Conservation (phyloP, 2,329 filamentous ascomycete species). For the Clonostachys byssicola region DNA sequence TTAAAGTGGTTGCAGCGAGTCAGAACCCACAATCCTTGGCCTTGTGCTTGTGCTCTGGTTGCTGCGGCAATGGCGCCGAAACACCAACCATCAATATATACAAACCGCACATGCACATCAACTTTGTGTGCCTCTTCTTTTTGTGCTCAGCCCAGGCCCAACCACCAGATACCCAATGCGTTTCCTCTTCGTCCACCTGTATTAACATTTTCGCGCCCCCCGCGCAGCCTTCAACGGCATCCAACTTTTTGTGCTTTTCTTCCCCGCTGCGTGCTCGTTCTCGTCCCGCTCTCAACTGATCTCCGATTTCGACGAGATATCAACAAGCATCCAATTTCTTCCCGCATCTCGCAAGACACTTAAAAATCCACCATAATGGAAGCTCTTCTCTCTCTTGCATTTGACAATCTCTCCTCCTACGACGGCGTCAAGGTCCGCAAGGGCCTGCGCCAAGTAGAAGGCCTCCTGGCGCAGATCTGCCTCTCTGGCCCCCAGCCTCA, state of each 20-base stretch:
- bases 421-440: slow-evolving; percentile 88
- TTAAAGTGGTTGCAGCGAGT: too few species aligned
- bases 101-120: too few species aligned
- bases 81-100: too few species aligned
- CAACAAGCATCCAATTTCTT: slow-evolving; percentile 1
- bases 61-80: too few species aligned
- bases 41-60: too few species aligned
- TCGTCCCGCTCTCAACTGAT: slow-evolving; percentile 1
- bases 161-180: slow-evolving; percentile 9
- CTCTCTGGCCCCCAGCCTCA: slow-evolving; percentile 32
- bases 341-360: slow-evolving; percentile 5
- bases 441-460: slow-evolving; percentile 89
- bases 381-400: slow-evolving; percentile 83
- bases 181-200: slow-evolving; percentile 19
- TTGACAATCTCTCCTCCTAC: slow-evolving; percentile 93
- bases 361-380: slow-evolving; percentile 60
- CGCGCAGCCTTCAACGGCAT: not conserved
- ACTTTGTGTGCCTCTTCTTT: too few species aligned
- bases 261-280: slow-evolving; percentile 1
- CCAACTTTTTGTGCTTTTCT: not conserved
- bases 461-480: slow-evolving; percentile 90
- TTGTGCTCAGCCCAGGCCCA: too few species aligned
- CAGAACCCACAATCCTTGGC: too few species aligned
- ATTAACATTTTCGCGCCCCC: slow-evolving; percentile 13
- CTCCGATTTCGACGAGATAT: not conserved